Conservation (phyloP, 164 flowering plant genomes). For the Sedum album region DNA sequence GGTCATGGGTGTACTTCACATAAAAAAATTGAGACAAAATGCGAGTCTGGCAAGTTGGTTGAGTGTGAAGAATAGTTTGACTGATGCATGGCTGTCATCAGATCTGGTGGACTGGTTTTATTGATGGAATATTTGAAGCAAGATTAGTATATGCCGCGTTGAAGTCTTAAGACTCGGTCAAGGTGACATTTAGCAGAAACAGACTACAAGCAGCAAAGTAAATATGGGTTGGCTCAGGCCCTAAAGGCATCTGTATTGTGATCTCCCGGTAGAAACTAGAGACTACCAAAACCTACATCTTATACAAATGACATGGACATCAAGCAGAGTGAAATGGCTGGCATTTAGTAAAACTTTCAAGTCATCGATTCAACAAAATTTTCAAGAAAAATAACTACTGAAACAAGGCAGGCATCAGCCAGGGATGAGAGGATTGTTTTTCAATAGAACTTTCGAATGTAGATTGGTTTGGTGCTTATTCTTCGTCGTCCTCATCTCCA, state of each 20-base stretch:
- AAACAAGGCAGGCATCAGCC: neutral
- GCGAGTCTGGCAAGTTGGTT: neutral
- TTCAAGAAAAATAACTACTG: neutral
- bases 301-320: neutral
- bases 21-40: neutral
- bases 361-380: neutral
- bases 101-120: neutral
- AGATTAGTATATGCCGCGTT: neutral
- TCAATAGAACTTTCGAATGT: neutral
- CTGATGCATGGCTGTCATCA: neutral
- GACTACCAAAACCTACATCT: neutral
- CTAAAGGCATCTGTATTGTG: too few species aligned
- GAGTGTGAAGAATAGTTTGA: neutral
- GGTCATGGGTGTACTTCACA: neutral
- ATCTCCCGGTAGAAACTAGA: too few species aligned
- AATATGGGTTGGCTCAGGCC: too few species aligned
- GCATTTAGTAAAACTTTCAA: neutral
- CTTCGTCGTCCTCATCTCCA: constrained; percentile 13
- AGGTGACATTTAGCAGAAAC: too few species aligned
- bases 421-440: neutral
- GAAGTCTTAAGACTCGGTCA: too few species aligned
- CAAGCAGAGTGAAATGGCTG: too few species aligned
- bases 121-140: neutral
- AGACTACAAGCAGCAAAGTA: too few species aligned
- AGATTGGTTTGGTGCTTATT: neutral